These are phyloP conservation scores for Chamaecrista fasciculata DNA, from an alignment of 306 rosid genomes.

Conservation along the genomic window DNA sequence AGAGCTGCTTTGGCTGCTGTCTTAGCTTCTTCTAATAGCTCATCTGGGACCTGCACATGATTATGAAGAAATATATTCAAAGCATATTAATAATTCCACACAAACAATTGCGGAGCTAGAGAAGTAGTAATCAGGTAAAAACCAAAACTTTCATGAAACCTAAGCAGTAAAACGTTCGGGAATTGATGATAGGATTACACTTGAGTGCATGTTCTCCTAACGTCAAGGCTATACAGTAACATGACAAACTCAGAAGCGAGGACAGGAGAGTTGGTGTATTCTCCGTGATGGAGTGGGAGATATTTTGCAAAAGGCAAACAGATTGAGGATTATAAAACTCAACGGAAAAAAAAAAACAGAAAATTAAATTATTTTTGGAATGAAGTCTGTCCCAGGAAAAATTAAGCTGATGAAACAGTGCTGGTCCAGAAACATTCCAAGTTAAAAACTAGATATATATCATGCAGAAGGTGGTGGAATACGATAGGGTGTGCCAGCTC, in stretches of 20 bases:
- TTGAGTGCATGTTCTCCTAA: background rate
- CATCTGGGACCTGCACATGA: conserved; percentile 68
- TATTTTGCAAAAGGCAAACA: background rate
- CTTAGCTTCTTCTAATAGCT: conserved; percentile 79
- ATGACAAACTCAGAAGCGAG: background rate
- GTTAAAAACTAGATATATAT: background rate
- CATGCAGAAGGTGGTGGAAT: background rate
- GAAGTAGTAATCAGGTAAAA: background rate
- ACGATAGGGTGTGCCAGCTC: background rate
- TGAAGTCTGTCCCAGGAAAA: background rate
- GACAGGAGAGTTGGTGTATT: background rate
- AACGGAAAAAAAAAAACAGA: background rate
- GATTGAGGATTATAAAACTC: background rate
- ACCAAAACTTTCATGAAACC: background rate
- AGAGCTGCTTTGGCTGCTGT: conserved; percentile 90
- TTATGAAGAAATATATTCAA: background rate
- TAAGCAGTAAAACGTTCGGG: background rate
- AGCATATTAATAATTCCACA: background rate
- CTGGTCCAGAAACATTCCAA: conserved; percentile 12
- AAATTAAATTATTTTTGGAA: background rate
- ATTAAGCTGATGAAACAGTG: background rate
- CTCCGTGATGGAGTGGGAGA: background rate
- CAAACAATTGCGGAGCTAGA: background rate
- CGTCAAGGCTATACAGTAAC: background rate
- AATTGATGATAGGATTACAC: background rate